Evolutionary conservation across 2,329 filamentous ascomycete species (phyloP), one percentile per base, ranked within the genome.

Genomic region (Basipetospora chlamydospora): DNA sequence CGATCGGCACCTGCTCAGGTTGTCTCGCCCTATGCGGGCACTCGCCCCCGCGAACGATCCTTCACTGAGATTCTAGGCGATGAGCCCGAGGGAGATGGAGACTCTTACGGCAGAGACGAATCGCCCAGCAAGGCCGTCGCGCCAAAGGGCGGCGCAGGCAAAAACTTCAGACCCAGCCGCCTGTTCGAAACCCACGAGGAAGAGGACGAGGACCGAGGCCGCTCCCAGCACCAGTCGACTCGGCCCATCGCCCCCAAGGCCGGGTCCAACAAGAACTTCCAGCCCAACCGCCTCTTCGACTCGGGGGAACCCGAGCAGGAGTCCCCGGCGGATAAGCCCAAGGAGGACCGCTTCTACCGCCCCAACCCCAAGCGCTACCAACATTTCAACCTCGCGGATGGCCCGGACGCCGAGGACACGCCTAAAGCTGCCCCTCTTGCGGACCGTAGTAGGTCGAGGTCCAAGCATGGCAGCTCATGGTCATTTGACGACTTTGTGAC

Each of bases 401-500:
- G 74, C 35, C 68, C 62, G 15, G 67, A 73, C 38, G 59, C 62
- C 12, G 56, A 61, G 41, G 64, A 71, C 35, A 56, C 56, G 13
- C 59, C 64, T 11, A 49, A 61, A 43, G 51, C 60, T n/a, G 59
- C 54, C 35, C 46, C 57, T 6, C 46, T 57, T 3, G 50, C 58
- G 16, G 54, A 65, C 15, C 21, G 30, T 9, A 55, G 66, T 37
- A 53, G 53, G 17, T 55, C 59, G 42, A 69, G 67, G 50, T 64
- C 66, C 38, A 83, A 80, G 60, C 77, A 84, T 52, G 63, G 67
- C 41, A 76, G 76, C 44, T 78, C 83, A 43, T 95, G 88, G 86
- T 75, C 76, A 33, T 96, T 96, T 56, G 74, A 84, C 42, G 86
- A 94, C 58, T 93, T 93, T 48, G 63, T 64, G 12, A 94, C 87